These are phyloP conservation scores for Rhodofomes roseus DNA, from an alignment of 1,284 basidiomycete species.

Conservation along the genomic window DNA sequence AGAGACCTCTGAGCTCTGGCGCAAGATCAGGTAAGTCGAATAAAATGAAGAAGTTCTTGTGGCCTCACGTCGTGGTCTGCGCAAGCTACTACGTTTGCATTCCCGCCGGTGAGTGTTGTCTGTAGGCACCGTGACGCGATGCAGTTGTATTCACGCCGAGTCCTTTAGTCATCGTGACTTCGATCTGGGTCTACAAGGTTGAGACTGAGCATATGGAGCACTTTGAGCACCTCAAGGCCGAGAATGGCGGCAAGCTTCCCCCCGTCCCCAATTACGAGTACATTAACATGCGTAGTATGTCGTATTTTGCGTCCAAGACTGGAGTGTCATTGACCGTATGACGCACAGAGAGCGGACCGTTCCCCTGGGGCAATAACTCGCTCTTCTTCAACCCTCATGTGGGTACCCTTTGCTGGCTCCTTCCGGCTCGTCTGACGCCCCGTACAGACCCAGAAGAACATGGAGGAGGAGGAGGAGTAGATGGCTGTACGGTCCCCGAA, in stretches of 20 bases:
- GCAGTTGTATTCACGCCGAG: conserved; percentile 1
- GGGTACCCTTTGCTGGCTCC: conserved; percentile 20
- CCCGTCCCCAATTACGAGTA: conserved; percentile 71
- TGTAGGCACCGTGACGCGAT: neutral
- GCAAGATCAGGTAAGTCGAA: conserved; percentile 72
- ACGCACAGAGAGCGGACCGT: conserved; percentile 46
- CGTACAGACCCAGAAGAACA: conserved; percentile 58
- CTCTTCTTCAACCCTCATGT: conserved; percentile 80
- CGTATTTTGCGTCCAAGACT: neutral
- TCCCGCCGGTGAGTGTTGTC: conserved; percentile 57
- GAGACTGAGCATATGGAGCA: conserved; percentile 76
- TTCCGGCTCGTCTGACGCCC: neutral
- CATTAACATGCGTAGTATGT: conserved; percentile 60
- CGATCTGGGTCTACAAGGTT: conserved; percentile 72
- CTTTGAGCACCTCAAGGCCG: conserved; percentile 65
- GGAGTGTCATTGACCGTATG: neutral
- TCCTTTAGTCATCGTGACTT: conserved; percentile 52
- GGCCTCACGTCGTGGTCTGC: neutral
- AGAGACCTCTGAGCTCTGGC: conserved; percentile 80
- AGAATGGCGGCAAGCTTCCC: conserved; percentile 74
- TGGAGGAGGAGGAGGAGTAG: conserved; percentile 39
- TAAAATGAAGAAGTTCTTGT: neutral
- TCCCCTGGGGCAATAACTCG: conserved; percentile 79
- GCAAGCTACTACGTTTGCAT: conserved; percentile 70
- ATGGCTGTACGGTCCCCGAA: neutral